Conservation (phyloP, 257 asterid genomes). For the Cinchona pubescens region DNA sequence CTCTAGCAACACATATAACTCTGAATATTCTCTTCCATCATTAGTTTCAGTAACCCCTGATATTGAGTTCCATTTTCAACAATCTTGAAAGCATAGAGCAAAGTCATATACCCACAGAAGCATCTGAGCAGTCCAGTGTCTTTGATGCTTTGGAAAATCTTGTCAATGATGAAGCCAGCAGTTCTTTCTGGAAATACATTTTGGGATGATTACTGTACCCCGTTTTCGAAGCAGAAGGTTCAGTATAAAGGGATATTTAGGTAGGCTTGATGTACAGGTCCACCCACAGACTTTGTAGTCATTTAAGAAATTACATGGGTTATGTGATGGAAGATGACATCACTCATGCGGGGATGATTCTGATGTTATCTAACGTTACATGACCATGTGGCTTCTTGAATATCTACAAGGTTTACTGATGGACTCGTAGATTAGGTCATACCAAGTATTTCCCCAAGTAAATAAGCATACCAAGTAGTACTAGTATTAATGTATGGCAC, state of each 20-base stretch:
- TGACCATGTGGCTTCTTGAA: too few species aligned
- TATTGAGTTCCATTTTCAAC: slow-evolving; percentile 21
- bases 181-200: slow-evolving; percentile 48
- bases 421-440: too few species aligned
- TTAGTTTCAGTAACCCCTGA: slow-evolving; percentile 29
- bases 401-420: too few species aligned
- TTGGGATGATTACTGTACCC: slow-evolving; percentile 18
- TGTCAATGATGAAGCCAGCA: slow-evolving; percentile 37
- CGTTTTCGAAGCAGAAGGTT: background rate
- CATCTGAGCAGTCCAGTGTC: slow-evolving; percentile 4
- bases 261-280: too few species aligned
- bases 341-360: too few species aligned
- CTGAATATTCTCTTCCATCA: slow-evolving; percentile 41
- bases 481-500: background rate
- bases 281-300: too few species aligned
- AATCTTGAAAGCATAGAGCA: slow-evolving; percentile 11
- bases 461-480: background rate
- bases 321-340: too few species aligned
- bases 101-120: slow-evolving; percentile 2
- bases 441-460: too few species aligned
- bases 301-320: too few species aligned
- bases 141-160: slow-evolving; percentile 18
- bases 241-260: too few species aligned
- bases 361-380: too few species aligned
- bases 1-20: background rate